Conservation (phyloP, 1,284 basidiomycete genomes). For the Meira nashicola region DNA sequence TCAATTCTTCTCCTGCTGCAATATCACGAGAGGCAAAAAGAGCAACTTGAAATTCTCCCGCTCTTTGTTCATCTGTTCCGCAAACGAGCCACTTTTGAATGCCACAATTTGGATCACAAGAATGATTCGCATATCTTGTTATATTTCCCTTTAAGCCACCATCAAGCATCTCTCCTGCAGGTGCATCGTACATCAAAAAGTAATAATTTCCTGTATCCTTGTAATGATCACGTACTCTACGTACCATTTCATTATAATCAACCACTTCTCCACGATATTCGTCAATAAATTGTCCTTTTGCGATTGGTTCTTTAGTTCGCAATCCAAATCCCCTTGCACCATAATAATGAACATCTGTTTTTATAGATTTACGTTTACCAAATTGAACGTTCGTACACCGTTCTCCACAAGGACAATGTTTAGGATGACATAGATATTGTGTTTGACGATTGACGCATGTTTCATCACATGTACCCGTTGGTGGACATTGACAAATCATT, state of each 20-base stretch:
- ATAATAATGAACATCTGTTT: slow-evolving; percentile 27
- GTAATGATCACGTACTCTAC: slow-evolving; percentile 37
- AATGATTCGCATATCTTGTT: slow-evolving; percentile 47
- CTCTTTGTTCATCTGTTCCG: slow-evolving; percentile 37
- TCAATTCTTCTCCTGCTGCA: slow-evolving; percentile 43
- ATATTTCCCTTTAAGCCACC: slow-evolving; percentile 44
- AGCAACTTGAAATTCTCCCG: slow-evolving; percentile 46
- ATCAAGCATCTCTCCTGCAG: slow-evolving; percentile 45
- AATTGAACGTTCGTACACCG: slow-evolving; percentile 43
- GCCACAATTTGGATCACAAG: slow-evolving; percentile 45
- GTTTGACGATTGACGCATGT: slow-evolving; percentile 45
- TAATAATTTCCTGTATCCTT: slow-evolving; percentile 41
- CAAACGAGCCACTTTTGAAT: slow-evolving; percentile 47
- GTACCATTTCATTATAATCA: slow-evolving; percentile 30
- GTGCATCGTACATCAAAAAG: slow-evolving; percentile 43
- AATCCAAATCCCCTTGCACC: slow-evolving; percentile 43
- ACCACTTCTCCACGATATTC: slow-evolving; percentile 50
- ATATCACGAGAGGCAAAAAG: slow-evolving; percentile 45
- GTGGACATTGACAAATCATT: slow-evolving; percentile 37
- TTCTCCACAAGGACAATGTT: slow-evolving; percentile 37
- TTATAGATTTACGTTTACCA: slow-evolving; percentile 30
- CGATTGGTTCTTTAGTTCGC: slow-evolving; percentile 30
- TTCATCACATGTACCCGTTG: slow-evolving; percentile 27
- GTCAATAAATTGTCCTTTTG: slow-evolving; percentile 35
- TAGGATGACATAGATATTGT: slow-evolving; percentile 40